Evolutionary conservation across 208 protist genomes (phyloP), one percentile per base, ranked within the genome.

Genomic region (Wallacemonas collosoma): DNA sequence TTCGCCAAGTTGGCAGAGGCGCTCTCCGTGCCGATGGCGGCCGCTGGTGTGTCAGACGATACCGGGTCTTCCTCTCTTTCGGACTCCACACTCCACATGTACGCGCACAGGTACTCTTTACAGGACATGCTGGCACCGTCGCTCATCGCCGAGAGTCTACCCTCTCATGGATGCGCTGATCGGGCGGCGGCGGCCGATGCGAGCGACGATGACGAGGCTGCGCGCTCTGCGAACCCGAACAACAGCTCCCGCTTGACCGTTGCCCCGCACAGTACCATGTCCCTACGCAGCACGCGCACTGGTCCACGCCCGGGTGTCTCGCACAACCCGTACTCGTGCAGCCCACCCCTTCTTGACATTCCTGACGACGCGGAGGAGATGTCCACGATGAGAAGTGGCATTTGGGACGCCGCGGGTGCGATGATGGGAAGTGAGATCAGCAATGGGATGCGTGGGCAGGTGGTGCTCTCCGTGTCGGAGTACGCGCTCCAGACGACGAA

Each of bases 291-390:
- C 51, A 11, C 47, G 40, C 47, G 55, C 60, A 14, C 40, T 5
- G 38, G 4, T 6, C 40, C n/a, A 14, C 2, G 36, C 56, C 11
- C 51, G 45, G 1, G 26, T 67, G 26, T 26, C 62, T 43, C 54
- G 67, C 75, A 80, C 43, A 69, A 80, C 55, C 75, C 75, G 26
- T 80, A 80, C 64, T 80, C 75, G 2, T 68, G 73, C 15, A 68
- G 67, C 53, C 57, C 68, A 5, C 75, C 75, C 0, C 50, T 65
- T 35, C 39, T 65, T 8, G 60, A 65, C 0, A 5, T 65, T 4
- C 60, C 60, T 4, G 41, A 53, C 6, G 60, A 62, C 6, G 5
- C 14, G 35, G 6, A 6, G 11, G 53, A 57, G 53, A 50, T 50
- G 45, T 14, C 8, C 45, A 50, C 26, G 26, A 26, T 26, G 26